Percentiles rank a stretch among this genome's conserved stretches.
Evolutionary conservation across 768 basidiomycete species (phyloP).

Genomic region (Exsudoporus frostii): DNA sequence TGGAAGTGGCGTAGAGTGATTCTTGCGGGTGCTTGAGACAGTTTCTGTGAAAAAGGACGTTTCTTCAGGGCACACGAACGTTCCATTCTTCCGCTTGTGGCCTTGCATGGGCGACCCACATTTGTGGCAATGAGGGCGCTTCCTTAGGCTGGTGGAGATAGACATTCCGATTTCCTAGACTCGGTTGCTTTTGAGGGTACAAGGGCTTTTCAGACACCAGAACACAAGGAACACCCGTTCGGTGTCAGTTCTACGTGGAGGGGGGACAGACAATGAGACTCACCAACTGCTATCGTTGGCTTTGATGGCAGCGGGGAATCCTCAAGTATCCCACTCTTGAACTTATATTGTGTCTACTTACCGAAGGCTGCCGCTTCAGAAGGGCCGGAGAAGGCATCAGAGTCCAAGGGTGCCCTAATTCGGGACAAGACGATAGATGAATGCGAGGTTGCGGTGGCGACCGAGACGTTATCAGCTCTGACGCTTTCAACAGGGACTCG

Average conservation of each 20-base stretch:
- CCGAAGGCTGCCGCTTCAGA: slow-evolving; percentile 4
- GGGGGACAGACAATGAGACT: slow-evolving; percentile 8
- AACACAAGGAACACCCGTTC: not conserved
- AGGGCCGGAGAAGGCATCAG: slow-evolving; percentile 1
- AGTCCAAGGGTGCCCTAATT: slow-evolving; percentile 10
- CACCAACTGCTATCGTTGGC: slow-evolving; percentile 24
- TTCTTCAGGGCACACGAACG: slow-evolving; percentile 27
- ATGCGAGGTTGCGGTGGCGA: slow-evolving; percentile 24
- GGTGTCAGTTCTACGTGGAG: slow-evolving; percentile 3
- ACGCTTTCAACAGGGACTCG: not conserved
- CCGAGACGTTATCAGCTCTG: slow-evolving; percentile 4
- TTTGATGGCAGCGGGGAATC: slow-evolving; percentile 24
- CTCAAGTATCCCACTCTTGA: not conserved
- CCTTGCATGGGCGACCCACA: slow-evolving; percentile 33
- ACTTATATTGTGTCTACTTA: slow-evolving; percentile 25
- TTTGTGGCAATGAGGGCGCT: slow-evolving; percentile 35
- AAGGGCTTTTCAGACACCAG: not conserved
- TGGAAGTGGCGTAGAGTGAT: slow-evolving; percentile 22
- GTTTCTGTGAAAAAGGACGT: slow-evolving; percentile 14
- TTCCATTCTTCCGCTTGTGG: slow-evolving; percentile 31
- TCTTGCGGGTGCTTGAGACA: slow-evolving; percentile 10
- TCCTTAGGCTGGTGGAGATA: slow-evolving; percentile 29
- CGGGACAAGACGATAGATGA: slow-evolving; percentile 19
- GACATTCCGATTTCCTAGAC: slow-evolving; percentile 19
- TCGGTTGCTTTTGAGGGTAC: slow-evolving; percentile 1